Evolutionary conservation across 345 rosid species (phyloP).

Genomic region (Populus davidiana): DNA sequence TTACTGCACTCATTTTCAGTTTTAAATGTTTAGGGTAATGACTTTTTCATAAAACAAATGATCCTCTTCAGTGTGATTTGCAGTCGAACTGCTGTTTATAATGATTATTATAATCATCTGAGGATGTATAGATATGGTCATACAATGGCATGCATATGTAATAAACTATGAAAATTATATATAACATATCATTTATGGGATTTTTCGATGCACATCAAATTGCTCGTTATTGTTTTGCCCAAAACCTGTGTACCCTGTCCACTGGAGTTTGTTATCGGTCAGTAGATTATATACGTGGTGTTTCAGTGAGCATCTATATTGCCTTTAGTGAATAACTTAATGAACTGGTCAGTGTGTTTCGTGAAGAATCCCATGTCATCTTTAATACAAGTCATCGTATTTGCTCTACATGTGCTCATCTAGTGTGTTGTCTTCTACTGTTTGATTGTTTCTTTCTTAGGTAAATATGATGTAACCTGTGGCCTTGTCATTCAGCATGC

Average conservation of each 20-base stretch:
- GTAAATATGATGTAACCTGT: neutral
- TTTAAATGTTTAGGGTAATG: neutral
- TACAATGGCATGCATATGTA: neutral
- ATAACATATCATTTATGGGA: neutral
- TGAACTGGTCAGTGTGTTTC: neutral
- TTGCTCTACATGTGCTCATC: neutral
- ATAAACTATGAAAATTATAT: neutral
- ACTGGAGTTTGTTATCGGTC: neutral
- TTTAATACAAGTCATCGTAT: neutral
- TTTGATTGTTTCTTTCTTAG: neutral
- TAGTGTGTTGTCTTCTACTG: neutral
- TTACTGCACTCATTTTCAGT: constrained; percentile 2
- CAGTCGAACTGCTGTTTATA: neutral
- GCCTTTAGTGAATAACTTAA: neutral
- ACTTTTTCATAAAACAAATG: neutral
- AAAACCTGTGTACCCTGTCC: neutral
- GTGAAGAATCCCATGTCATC: neutral
- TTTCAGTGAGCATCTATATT: neutral
- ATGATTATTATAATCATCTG: neutral
- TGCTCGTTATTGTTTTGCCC: neutral
- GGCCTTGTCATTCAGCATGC: neutral
- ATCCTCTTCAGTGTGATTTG: constrained; percentile 8
- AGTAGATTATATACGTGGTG: neutral
- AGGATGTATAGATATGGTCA: neutral
- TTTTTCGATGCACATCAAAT: neutral